These are phyloP conservation scores for Parsonsia alboflavescens DNA, from an alignment of 257 asterid genomes.

Conservation along the genomic window DNA sequence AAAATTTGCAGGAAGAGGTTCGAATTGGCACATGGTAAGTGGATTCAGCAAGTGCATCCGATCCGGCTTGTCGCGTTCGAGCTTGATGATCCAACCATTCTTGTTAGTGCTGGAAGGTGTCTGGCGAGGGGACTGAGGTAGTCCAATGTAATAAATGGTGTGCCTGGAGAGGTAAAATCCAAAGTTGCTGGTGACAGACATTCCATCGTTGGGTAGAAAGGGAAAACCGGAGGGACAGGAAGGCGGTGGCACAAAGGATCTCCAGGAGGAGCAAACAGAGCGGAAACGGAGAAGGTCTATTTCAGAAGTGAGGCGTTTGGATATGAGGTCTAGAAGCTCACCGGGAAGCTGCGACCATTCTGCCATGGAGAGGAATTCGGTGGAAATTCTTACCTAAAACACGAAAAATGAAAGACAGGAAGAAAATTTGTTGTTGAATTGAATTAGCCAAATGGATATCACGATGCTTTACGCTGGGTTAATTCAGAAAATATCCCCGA, in stretches of 20 bases:
- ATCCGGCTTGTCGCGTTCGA: constrained; percentile 47
- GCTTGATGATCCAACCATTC: constrained; percentile 48
- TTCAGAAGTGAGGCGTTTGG: constrained; percentile 48
- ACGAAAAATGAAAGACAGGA: too few species aligned
- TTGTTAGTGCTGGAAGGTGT: not conserved
- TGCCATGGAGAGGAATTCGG: constrained; percentile 34
- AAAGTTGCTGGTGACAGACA: constrained; percentile 56
- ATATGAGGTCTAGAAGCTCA: constrained; percentile 59
- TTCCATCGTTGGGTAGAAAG: constrained; percentile 72
- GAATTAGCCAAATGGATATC: too few species aligned
- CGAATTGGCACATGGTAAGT: constrained; percentile 42
- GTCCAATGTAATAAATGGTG: constrained; percentile 40
- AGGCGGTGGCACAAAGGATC: constrained; percentile 41
- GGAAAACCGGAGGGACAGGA: constrained; percentile 50
- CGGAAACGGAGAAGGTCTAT: constrained; percentile 74
- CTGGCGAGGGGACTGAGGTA: constrained; percentile 24
- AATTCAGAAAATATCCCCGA: too few species aligned
- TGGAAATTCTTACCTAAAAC: not conserved
- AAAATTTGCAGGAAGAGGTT: constrained; percentile 48
- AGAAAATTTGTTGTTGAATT: not conserved
- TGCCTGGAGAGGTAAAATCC: constrained; percentile 70
- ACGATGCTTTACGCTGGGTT: too few species aligned
- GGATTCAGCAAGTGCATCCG: constrained; percentile 60
- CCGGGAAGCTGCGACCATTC: constrained; percentile 76
- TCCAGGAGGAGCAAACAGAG: constrained; percentile 78